phyloP scores from a whole-genome alignment of 1,284 basidiomycete genomes.

The Flammula alnicola region DNA sequence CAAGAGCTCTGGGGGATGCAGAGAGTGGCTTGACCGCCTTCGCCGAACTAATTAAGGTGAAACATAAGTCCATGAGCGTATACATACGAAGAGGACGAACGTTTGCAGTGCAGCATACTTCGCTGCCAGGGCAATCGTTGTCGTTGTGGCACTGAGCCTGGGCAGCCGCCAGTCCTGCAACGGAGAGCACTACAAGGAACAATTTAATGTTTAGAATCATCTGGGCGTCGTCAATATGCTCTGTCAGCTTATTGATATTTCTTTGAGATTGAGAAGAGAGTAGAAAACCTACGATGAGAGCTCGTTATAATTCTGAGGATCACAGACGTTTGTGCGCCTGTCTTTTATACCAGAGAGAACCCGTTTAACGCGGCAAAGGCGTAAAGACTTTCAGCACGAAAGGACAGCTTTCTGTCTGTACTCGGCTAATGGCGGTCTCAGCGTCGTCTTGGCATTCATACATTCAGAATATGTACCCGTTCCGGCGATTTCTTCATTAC shows the following conservation, averaged over 20 bases:
- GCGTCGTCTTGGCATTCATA: too few species aligned
- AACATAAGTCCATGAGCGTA: too few species aligned
- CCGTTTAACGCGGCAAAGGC: too few species aligned
- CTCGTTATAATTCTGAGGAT: neutral
- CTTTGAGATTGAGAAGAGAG: too few species aligned
- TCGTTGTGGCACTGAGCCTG: conserved; percentile 6
- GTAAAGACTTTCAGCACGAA: too few species aligned
- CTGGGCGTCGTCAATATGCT: neutral
- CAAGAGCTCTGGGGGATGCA: conserved; percentile 8
- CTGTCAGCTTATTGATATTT: too few species aligned
- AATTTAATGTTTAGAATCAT: conserved; percentile 8
- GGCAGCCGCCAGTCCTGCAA: neutral
- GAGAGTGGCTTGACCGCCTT: conserved; percentile 8
- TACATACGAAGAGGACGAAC: neutral
- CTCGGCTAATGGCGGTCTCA: too few species aligned
- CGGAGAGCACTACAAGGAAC: neutral
- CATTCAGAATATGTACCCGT: too few species aligned
- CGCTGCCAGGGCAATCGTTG: conserved; percentile 11
- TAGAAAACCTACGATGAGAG: neutral
- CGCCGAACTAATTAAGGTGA: conserved; percentile 1
- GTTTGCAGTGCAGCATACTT: conserved; percentile 10
- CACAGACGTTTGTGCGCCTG: too few species aligned
- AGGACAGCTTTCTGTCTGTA: too few species aligned
- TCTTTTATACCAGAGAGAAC: neutral
- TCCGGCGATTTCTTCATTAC: too few species aligned